Conservation (phyloP, 2,329 filamentous ascomycete species). For the Colletotrichum musae region DNA sequence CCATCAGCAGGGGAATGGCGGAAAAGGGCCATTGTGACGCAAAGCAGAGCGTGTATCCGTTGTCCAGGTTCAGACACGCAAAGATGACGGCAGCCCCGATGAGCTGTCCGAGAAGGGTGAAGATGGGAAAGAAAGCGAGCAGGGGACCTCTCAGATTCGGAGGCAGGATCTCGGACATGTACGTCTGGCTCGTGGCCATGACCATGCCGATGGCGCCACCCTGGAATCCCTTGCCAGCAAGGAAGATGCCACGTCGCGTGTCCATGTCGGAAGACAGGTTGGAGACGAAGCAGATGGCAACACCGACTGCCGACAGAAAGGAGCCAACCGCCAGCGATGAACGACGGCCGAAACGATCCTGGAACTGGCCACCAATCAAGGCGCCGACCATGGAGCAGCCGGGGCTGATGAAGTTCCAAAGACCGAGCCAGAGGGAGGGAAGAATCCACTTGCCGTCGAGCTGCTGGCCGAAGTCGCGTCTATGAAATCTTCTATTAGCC, state of each 20-base stretch:
- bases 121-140: conserved; percentile 64
- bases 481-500: conserved; percentile 27
- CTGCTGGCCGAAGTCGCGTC: conserved; percentile 52
- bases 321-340: conserved; percentile 53
- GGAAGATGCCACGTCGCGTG: conserved; percentile 55
- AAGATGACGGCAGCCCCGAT: conserved; percentile 60
- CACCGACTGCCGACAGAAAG: conserved; percentile 53
- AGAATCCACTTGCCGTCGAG: conserved; percentile 52
- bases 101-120: conserved; percentile 64
- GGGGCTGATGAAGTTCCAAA: conserved; percentile 59
- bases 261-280: conserved; percentile 43
- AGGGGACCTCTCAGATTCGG: conserved; percentile 60
- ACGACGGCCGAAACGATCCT: conserved; percentile 57
- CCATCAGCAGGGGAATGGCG: conserved; percentile 56
- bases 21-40: conserved; percentile 62
- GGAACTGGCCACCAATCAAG: conserved; percentile 53
- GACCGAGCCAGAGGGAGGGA: conserved; percentile 59
- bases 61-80: conserved; percentile 46
- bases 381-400: conserved; percentile 57
- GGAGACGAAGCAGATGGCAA: conserved; percentile 50
- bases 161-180: conserved; percentile 66
- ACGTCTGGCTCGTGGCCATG: conserved; percentile 60
- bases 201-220: conserved; percentile 61
- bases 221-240: conserved; percentile 61
- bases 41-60: conserved; percentile 58